phyloP scores from a whole-genome alignment of 345 rosid species.

The Passiflora organensis region DNA sequence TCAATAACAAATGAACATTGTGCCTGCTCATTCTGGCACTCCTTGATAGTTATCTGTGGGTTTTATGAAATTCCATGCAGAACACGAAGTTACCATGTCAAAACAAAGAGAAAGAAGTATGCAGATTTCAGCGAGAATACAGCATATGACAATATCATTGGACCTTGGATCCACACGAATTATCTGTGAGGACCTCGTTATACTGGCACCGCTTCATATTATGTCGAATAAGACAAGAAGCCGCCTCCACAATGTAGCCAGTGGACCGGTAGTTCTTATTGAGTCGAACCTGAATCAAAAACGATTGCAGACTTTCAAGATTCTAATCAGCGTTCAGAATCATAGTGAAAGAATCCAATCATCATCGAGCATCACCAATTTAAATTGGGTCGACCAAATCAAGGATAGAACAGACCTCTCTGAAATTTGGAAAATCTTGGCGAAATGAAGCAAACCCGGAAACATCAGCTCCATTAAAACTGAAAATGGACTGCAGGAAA shows the following conservation, averaged over 20 bases:
- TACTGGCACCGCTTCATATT: conserved; percentile 59
- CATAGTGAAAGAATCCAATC: not conserved
- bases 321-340: not conserved
- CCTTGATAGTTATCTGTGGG: conserved; percentile 67
- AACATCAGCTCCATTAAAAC: conserved; percentile 88
- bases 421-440: conserved; percentile 64
- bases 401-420: conserved; percentile 52
- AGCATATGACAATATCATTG: conserved; percentile 8
- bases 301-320: conserved; percentile 13
- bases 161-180: conserved; percentile 87
- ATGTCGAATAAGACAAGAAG: conserved; percentile 69
- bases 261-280: conserved; percentile 81
- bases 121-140: not conserved
- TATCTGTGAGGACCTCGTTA: conserved; percentile 68
- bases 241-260: conserved; percentile 86
- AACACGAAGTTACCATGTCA: conserved; percentile 4
- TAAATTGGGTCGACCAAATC: conserved; percentile 3
- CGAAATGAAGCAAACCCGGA: conserved; percentile 92
- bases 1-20: conserved; percentile 83
- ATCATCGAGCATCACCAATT: conserved; percentile 2
- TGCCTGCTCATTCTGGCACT: conserved; percentile 82
- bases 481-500: conserved; percentile 74
- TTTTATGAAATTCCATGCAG: conserved; percentile 14
- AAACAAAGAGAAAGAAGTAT: conserved; percentile 1
- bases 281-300: conserved; percentile 64